Evolutionary conservation across 2,329 filamentous ascomycete species (phyloP), one percentile per base, ranked within the genome.

Genomic region (Elsinoe perseae): DNA sequence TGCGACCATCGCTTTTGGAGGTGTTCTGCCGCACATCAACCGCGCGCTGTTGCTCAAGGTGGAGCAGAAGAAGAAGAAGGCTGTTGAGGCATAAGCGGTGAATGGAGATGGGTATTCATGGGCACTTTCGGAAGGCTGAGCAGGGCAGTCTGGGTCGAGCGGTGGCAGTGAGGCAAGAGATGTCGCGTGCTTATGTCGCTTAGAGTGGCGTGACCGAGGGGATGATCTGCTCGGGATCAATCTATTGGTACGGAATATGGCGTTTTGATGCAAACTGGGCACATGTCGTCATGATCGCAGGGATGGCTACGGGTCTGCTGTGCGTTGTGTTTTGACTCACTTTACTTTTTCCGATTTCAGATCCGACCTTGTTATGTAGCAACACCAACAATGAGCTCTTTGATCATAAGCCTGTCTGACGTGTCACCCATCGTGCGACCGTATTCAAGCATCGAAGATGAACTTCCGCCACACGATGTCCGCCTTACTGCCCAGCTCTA

Each of bases 11-110:
- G 93, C 93, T 59, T 97, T 95, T 65, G 93, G 93, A 78, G 93
- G 93, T 86, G 93, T 98, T 25, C 79, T 98, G 69, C 93, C 93
- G 62, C 92, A 96, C 76, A 98, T 98, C 84, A 97, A 98, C 80
- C 88, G 93, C 66, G 93, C 93, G 12, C 79, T 98, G 64, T 80
- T 98, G 65, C 82, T 95, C 72, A 95, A 95, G 83, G 90, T 95
- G 56, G 90, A 95, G 76, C 88, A 95, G 77, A 95, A 95, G 87
- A 95, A 95, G 87, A 89, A 89, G 78, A 84, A 83, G 76, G 69
- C 68, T 27, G 60, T 68, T 48, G 71, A 72, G 58, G 70, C 61
- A 58, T 73, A 69, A 54, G 20, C 5, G 44, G n/a, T 14, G 18
- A 20, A 54, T 48, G 10, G 52, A 1, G 27, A 16, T 20, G n/a